Evolutionary conservation across 1,284 basidiomycete species (phyloP).

Genomic region (Neotropicomus parvogracilis): DNA sequence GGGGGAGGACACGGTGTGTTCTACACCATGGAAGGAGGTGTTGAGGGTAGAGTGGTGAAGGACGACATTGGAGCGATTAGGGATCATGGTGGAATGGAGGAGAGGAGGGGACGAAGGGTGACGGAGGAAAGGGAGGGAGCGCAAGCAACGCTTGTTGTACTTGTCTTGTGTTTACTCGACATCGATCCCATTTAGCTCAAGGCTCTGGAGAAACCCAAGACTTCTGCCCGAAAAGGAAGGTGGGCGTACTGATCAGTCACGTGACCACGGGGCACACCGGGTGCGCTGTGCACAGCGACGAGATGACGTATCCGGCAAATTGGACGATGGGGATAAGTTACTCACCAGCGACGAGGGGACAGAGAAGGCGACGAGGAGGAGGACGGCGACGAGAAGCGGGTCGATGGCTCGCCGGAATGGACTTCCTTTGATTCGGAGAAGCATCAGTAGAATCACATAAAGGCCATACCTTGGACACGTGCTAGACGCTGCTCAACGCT

Average conservation of each 20-base stretch:
- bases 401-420: not conserved
- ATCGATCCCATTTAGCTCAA: slow-evolving; percentile 27
- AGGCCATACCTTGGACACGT: slow-evolving; percentile 7
- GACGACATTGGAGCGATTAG: slow-evolving; percentile 21
- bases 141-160: slow-evolving; percentile 6
- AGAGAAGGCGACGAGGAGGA: too few species aligned
- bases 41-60: slow-evolving; percentile 52
- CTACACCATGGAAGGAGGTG: slow-evolving; percentile 62
- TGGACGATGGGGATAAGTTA: not conserved
- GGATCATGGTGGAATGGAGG: slow-evolving; percentile 23
- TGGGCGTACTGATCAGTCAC: slow-evolving; percentile 19
- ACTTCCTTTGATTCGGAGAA: not conserved
- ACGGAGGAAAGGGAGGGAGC: not conserved
- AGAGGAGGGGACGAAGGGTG: not conserved
- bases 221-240: slow-evolving; percentile 23
- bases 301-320: slow-evolving; percentile 13
- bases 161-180: slow-evolving; percentile 17
- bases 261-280: slow-evolving; percentile 26
- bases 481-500: slow-evolving; percentile 6
- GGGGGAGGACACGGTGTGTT: slow-evolving; percentile 55
- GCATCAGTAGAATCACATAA: slow-evolving; percentile 9
- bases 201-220: slow-evolving; percentile 22
- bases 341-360: not conserved
- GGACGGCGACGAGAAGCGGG: not conserved
- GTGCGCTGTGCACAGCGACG: not conserved